Conservation (phyloP, 768 basidiomycete genomes). For the Rhizopogon salebrosus region DNA sequence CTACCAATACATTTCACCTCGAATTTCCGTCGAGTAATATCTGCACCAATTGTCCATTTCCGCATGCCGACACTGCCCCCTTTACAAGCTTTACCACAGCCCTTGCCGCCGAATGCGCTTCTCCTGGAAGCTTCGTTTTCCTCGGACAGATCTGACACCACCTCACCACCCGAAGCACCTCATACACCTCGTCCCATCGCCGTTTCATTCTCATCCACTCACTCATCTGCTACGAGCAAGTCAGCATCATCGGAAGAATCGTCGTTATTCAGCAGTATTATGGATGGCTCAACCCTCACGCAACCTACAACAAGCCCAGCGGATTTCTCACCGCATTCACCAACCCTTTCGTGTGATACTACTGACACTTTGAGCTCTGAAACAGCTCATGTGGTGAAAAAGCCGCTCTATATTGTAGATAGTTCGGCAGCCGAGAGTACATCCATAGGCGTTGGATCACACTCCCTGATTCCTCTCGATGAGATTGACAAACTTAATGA, state of each 20-base stretch:
- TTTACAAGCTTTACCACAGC: slow-evolving; percentile 39
- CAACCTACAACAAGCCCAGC: slow-evolving; percentile 14
- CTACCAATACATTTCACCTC: slow-evolving; percentile 67
- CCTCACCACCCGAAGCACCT: slow-evolving; percentile 9
- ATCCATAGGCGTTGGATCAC: slow-evolving; percentile 23
- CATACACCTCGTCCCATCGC: slow-evolving; percentile 35
- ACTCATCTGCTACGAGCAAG: slow-evolving; percentile 29
- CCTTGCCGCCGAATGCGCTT: slow-evolving; percentile 20
- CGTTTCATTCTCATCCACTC: slow-evolving; percentile 48
- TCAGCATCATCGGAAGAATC: slow-evolving; percentile 30
- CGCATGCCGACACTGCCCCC: slow-evolving; percentile 70
- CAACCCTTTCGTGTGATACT: not conserved
- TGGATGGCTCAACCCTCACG: slow-evolving; percentile 21
- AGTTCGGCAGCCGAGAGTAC: slow-evolving; percentile 41
- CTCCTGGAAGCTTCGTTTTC: slow-evolving; percentile 17
- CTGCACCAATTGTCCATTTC: slow-evolving; percentile 57
- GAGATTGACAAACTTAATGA: slow-evolving; percentile 46
- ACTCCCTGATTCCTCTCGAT: slow-evolving; percentile 34
- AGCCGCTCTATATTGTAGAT: slow-evolving; percentile 41
- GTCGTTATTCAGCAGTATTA: slow-evolving; percentile 27
- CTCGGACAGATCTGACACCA: slow-evolving; percentile 18
- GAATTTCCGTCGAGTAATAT: slow-evolving; percentile 60
- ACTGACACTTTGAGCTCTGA: not conserved
- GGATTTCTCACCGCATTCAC: slow-evolving; percentile 17
- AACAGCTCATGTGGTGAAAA: slow-evolving; percentile 9